Evolutionary conservation across 352 stramenopile genomes (phyloP), one percentile per base, ranked within the genome.

Genomic region (Globisporangium orthogonon): DNA sequence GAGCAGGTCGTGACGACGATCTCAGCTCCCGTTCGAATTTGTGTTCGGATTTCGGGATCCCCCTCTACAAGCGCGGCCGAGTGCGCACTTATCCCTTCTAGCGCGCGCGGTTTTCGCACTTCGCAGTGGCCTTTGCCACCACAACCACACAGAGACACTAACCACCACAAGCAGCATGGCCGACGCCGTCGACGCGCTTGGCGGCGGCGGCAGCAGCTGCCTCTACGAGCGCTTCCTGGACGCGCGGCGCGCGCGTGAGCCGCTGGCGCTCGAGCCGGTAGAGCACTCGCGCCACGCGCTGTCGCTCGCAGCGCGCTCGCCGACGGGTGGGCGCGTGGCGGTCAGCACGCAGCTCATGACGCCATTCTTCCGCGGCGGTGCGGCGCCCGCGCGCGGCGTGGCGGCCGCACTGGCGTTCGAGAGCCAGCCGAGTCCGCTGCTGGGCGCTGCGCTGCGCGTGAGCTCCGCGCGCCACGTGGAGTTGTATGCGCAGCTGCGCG

Each of bases 361-460:
- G 29, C 83, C 82, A 4, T 89, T 89, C 60, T 88, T 91, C 56
- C 41, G 73, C 70, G n/a, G 70, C 74, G 61, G 86, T 84, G 70
- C 86, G 86, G 69, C 75, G 77, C 50, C 41, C n/a, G 41, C 41
- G 41, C 41, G 41, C n/a, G 78, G 76, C 60, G 82, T 89, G 48
- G 67, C 76, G 55, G 76, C 77, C 10, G 56, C 78, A 57, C 70
- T 91, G 4, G 74, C 82, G 29, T 89, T 77, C 49, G 77, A 89
- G 60, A 79, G 65, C 52, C 75, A 84, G 39, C 56, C 86, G 29
- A 89, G 86, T 59, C 73, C 77, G 29, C 76, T 91, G 65, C 74
- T 88, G 50, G 80, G 68, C 13, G 73, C 77, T 28, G 81, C 72
- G 56, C 50, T 88, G 46, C 67, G 79, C 46, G 65, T 91, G 62